These are phyloP conservation scores for Mycena sanguinolenta DNA, from an alignment of 768 basidiomycete species.

Conservation along the genomic window DNA sequence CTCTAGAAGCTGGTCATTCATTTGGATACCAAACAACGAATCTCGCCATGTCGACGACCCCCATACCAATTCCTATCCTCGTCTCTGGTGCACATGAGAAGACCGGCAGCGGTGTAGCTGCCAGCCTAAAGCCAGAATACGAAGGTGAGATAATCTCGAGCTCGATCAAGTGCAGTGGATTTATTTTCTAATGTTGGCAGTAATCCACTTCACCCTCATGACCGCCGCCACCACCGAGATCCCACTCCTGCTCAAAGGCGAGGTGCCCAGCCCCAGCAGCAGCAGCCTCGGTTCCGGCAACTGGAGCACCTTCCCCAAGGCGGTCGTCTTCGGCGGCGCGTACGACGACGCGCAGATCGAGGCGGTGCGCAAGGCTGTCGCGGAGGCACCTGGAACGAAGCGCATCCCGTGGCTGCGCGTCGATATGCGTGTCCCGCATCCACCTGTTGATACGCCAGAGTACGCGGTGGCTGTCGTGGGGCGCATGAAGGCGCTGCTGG, in stretches of 20 bases:
- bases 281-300: background rate
- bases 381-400: background rate
- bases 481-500: background rate
- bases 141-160: background rate
- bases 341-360: background rate
- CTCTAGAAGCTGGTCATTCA: too few relatives aligned
- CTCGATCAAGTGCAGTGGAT: background rate
- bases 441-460: background rate
- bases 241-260: too few relatives aligned
- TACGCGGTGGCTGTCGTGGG: background rate
- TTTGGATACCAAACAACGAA: too few relatives aligned
- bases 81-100: background rate
- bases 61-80: background rate
- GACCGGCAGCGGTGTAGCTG: background rate
- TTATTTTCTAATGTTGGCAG: background rate
- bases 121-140: background rate
- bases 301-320: conserved; percentile 1
- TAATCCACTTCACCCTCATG: background rate
- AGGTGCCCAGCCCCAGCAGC: background rate
- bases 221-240: background rate
- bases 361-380: background rate
- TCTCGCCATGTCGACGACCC: background rate
- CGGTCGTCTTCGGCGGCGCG: background rate
- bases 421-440: background rate
- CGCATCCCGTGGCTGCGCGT: conserved; percentile 1